Conservation (phyloP, 225 moss, liverwort and hornwort species). For the Pleurozium schreberi region DNA sequence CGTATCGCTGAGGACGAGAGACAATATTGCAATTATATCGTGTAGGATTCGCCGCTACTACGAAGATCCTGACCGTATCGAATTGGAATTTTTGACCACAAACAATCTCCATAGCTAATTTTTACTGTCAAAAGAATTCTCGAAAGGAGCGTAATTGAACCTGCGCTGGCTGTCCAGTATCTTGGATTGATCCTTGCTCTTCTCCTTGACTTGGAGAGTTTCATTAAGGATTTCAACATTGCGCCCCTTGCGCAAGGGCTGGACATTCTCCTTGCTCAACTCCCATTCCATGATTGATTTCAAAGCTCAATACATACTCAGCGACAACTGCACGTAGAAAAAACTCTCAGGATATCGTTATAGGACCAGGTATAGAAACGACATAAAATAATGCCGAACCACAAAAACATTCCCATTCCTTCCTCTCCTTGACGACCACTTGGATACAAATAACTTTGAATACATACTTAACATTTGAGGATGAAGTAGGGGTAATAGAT, state of each 20-base stretch:
- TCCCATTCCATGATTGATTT: slow-evolving; percentile 77
- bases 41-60: not conserved
- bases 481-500: not conserved
- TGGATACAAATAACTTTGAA: not conserved
- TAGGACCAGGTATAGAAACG: not conserved
- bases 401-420: not conserved
- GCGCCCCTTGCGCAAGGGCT: slow-evolving; percentile 70
- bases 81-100: no score
- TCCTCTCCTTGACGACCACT: not conserved
- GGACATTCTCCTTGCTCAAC: slow-evolving; percentile 94
- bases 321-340: not conserved
- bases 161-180: slow-evolving; percentile 56
- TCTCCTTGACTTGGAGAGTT: slow-evolving; percentile 39
- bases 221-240: slow-evolving; percentile 70
- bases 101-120: no score
- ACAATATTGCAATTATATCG: not conserved
- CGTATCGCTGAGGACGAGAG: no score
- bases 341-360: not conserved
- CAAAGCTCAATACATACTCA: slow-evolving; percentile 15
- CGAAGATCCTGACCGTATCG: not conserved
- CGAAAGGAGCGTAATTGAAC: not conserved
- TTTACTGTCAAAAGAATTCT: not conserved
- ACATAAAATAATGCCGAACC: not conserved
- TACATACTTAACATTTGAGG: not conserved
- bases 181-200: slow-evolving; percentile 21